Base-by-base conservation (phyloP, 2,329 filamentous ascomycete species). In the Xylariaceae sp. region DNA sequence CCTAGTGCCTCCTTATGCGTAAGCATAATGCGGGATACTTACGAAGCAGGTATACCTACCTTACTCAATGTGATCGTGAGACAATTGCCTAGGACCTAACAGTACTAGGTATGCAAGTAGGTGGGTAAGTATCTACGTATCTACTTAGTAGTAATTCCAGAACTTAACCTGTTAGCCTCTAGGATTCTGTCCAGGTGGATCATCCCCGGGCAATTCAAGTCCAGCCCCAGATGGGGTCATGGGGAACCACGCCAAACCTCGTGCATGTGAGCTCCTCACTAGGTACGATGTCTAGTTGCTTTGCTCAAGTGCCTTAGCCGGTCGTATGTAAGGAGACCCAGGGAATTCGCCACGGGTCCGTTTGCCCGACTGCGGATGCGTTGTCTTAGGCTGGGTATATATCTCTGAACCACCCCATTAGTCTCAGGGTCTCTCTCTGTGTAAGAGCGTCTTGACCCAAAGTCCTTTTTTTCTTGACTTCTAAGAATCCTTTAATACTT, bases 331-430 rank as follows among this genome's bases (percentile, higher is more conserved):
- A 37, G 54, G 54, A 59, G 15, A 9, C 46, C 51, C 51, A 58
- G 59, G 53, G 41, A 13, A 30, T 50, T 55, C 56, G 55, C 58
- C 60, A 56, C 61, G 64, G 65, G 63, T 66, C 65, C 65, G 65
- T 52, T 64, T 54, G 65, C 56, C 65, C 65, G 65, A 42, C 49
- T 47, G 48, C 1, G 15, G 46, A 59, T 47, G 58, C 54, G 49
- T 52, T 57, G 45, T 46, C 42, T 40, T 37, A 50, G 55, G 32
- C 32, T 34, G 10, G 32, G 49, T 56, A 61, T 67, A 65, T 65
- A 66, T 67, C 51, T 60, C 47, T 47, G 34, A 45, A 19, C 29
- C 5, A 42, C 43, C 29, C 37, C 47, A 19, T 55, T 56, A 16
- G 8, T 22, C 22, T 55, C 58, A 47, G 41, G 30, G 30, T 49